Base-by-base conservation (phyloP, 441 rosid genomes). In the Jatropha podagrica region DNA sequence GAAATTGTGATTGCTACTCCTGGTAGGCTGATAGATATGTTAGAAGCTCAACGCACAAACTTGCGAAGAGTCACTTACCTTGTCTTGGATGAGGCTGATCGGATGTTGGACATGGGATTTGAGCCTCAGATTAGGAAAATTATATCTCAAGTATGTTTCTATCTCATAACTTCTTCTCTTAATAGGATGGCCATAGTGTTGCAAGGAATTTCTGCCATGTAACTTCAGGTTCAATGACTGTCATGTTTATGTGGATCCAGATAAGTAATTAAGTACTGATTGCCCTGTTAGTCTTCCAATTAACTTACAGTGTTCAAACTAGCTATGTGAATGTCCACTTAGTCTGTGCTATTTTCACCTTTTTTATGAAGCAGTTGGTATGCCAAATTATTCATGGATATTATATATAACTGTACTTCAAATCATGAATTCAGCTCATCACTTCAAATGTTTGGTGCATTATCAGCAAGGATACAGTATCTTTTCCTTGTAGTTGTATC, bases 51-150 rank as follows among this genome's bases (percentile, higher is more conserved):
- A 76, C 85, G 90, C 73, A 92, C 97, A 63, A 91, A 89, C 86
- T 87, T 96, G 87, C 85, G 78, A 76, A 85, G 97, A 84, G 98
- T 94, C 77, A 96, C 97, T 63, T 96, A 92, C 88, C 96, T 96
- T 78, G 99, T 96, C 12, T 80, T 96, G 88, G 99, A 92, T 81
- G 99, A 96, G 80, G 97, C 98, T 68, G 99, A 96, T 82, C 78
- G 98, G 76, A 96, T 96, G 99, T 83, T 96, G 85, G 99, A 96
- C 82, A 96, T 96, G 99, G 99, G 99, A 20, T 96, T 96, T 85
- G 99, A 94, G 84, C 98, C 99, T 78, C 99, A 96, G 80, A 94
- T 96, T 79, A 90, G 97, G 85, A 92, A 91, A 86, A 88, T 96
- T 78, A 56, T 92, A 26, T 82, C 93, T 69, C 99, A 96, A 90